These are phyloP conservation scores for Phylloporus sp. DNA, from an alignment of 768 basidiomycete genomes.

Conservation along the genomic window DNA sequence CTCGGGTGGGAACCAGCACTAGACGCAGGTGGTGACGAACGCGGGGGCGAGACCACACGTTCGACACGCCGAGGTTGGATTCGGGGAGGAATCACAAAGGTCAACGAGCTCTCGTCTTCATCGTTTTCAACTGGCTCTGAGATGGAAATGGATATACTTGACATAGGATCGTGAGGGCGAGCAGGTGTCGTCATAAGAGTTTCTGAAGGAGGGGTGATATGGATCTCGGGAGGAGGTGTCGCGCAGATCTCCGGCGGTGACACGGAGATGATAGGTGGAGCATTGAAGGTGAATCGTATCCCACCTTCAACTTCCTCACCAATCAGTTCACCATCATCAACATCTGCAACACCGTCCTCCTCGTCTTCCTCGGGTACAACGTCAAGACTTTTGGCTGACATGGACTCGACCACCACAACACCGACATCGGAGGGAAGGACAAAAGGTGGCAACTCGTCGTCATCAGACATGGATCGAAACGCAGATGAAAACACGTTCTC, in stretches of 20 bases:
- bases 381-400: constrained; percentile 29
- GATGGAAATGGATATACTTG: constrained; percentile 3
- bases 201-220: constrained; percentile 19
- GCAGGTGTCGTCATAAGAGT: constrained; percentile 14
- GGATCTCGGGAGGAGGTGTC: constrained; percentile 27
- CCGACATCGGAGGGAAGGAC: constrained; percentile 45
- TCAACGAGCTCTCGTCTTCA: constrained; percentile 19
- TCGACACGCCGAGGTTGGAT: constrained; percentile 1
- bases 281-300: constrained; percentile 68
- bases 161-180: constrained; percentile 3
- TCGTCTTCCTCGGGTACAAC: constrained; percentile 41
- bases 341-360: constrained; percentile 23
- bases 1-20: constrained; percentile 6
- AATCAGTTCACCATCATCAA: constrained; percentile 46
- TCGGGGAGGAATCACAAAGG: constrained; percentile 23
- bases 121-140: constrained; percentile 18
- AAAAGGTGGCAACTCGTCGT: constrained; percentile 45
- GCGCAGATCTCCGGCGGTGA: constrained; percentile 21
- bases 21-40: constrained; percentile 9
- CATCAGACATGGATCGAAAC: constrained; percentile 46
- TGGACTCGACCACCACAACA: constrained; percentile 34
- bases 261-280: constrained; percentile 38
- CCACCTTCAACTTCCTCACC: constrained; percentile 60
- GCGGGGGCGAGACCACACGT: constrained; percentile 5
- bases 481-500: constrained; percentile 55